Base-by-base conservation (phyloP, 306 rosid genomes). In the Herpetospermum pedunculosum region DNA sequence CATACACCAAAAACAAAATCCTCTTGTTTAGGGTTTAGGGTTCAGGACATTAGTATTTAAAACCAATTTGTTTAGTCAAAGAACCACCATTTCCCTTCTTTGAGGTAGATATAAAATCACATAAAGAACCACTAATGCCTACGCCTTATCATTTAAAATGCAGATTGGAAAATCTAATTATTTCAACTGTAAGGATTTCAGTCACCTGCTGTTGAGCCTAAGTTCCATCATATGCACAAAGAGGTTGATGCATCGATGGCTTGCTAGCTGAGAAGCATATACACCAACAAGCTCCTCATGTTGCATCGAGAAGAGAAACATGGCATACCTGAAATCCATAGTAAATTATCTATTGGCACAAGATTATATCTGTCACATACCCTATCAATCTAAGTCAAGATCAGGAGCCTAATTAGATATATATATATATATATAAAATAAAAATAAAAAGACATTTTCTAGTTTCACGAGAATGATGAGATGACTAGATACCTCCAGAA, bases 191-290 rank as follows among this genome's bases (percentile, higher is more conserved):
- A 40, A 63, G 13, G 44, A 81, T 77, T 76, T 73, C 72, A 6
- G 26, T 68, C 80, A 94, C 99, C 99, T 91, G 92, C 92, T 91
- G 72, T 89, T 73, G 78, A 91, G 88, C 88, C 97, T 87, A 73
- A 88, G 85, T 83, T 94, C 99, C 97, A 94, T 94, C 97, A 94
- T 94, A 80, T 94, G 88, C 80, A 89, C 97, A 69, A 91, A 94
- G 72, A 94, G 96, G 78, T 94, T 96, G 58, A 94, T 81, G 81
- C 99, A 94, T 35, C 92, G 91, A 81, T 91, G 99, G 50, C 78
- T 74, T 62, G 96, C 96, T 84, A 94, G 96, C 84, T 94, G 99
- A 82, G 96, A 91, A 76, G 97, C 99, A 83, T 94, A 94, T 79
- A 91, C 80, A 40, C 96, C 97, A 71, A 94, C 97, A 85, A 94